These are phyloP conservation scores for Cladosporium velox DNA, from an alignment of 2,329 filamentous ascomycete genomes.

Conservation along the genomic window DNA sequence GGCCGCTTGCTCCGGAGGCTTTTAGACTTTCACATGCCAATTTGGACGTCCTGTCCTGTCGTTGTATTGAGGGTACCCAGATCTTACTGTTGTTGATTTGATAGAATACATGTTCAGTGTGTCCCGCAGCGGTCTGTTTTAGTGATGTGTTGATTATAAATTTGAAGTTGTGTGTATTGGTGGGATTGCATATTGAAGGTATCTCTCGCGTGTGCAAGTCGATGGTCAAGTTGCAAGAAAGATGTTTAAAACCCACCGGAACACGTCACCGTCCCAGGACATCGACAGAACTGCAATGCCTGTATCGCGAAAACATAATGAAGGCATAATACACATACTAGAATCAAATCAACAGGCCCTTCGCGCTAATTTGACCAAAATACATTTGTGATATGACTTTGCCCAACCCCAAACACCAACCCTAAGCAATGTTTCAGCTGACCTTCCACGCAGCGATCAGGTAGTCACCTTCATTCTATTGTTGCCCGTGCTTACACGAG, in stretches of 20 bases:
- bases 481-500: neutral
- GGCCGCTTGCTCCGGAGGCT: neutral
- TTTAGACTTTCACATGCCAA: neutral
- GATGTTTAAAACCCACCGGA: neutral
- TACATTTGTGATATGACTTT: neutral
- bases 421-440: neutral
- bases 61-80: neutral
- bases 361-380: neutral
- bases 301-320: neutral
- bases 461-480: neutral
- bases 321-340: neutral
- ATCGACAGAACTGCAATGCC: neutral
- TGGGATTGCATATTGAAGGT: neutral
- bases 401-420: neutral
- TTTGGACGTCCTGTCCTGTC: neutral
- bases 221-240: neutral
- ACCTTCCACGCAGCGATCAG: neutral
- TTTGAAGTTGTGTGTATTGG: neutral
- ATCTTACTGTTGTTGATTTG: neutral
- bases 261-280: neutral
- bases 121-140: neutral
- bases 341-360: neutral
- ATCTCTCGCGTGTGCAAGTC: neutral
- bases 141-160: accelerated
- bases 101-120: neutral